A percentile compares a stretch with the other conserved stretches of the same genome.
Evolutionary conservation across 495 filamentous ascomycete genomes (phyloP).

Genomic region (Pseudoneurospora amorphoporcata): DNA sequence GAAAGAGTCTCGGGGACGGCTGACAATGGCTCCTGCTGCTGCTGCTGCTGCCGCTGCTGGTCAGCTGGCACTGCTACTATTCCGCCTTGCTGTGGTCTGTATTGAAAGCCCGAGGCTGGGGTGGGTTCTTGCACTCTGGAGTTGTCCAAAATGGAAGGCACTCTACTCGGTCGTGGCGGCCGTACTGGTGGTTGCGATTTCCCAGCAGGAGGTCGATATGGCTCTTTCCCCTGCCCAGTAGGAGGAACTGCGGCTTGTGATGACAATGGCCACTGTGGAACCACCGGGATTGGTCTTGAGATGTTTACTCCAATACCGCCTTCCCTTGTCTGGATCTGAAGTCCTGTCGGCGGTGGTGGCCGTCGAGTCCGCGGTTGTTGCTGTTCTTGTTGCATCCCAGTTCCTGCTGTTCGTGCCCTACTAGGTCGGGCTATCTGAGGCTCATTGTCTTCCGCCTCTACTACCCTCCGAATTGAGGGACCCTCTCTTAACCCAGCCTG

Average conservation of each 20-base stretch:
- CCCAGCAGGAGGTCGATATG: constrained; percentile 39
- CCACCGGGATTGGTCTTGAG: constrained; percentile 38
- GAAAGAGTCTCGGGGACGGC: constrained; percentile 30
- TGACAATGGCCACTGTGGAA: constrained; percentile 41
- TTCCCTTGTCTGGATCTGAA: constrained; percentile 23
- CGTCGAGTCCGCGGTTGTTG: constrained; percentile 24
- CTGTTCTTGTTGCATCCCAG: constrained; percentile 21
- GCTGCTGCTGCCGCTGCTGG: constrained; percentile 1
- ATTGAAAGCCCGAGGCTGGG: constrained; percentile 36
- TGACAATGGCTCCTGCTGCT: constrained; percentile 11
- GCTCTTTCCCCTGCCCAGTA: constrained; percentile 26
- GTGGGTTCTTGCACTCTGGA: constrained; percentile 40
- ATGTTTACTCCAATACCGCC: constrained; percentile 39
- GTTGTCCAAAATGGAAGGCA: constrained; percentile 42
- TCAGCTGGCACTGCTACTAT: constrained; percentile 19
- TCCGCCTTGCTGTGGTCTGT: constrained; percentile 29
- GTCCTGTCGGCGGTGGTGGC: constrained; percentile 23
- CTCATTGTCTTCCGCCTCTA: constrained; percentile 25
- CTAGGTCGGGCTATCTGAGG: constrained; percentile 39
- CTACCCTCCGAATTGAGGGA: constrained; percentile 10
- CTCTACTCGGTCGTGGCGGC: constrained; percentile 54
- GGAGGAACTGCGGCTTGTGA: background rate
- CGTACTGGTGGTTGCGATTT: constrained; percentile 53
- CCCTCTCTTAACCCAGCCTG: constrained; percentile 18
- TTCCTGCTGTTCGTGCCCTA: constrained; percentile 22